Percentiles rank a stretch among this genome's conserved stretches.
phyloP scores from a whole-genome alignment of 331 rosid species.

The Prunus yedoensis region DNA sequence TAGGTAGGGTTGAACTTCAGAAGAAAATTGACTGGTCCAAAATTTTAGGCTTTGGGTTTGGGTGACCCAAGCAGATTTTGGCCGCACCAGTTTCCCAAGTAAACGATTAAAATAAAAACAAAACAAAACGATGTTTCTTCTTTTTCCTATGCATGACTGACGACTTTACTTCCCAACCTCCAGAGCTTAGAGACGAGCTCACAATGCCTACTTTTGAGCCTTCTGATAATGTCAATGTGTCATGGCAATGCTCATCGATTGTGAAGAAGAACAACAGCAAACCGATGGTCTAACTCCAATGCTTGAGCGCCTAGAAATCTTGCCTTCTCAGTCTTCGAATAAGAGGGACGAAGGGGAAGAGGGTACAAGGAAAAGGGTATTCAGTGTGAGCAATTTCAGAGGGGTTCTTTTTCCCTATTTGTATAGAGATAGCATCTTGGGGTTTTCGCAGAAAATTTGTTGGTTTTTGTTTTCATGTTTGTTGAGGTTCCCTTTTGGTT shows the following conservation, averaged over 20 bases:
- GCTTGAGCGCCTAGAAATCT: background rate
- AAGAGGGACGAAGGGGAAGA: background rate
- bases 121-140: background rate
- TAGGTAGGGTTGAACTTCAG: background rate
- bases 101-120: no score
- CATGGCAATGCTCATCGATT: background rate
- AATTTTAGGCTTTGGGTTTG: background rate
- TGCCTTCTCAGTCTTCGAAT: background rate
- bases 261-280: background rate
- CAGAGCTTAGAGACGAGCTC: background rate
- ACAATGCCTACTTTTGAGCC: background rate
- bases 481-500: background rate
- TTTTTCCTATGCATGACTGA: background rate
- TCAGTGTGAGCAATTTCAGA: background rate
- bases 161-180: background rate
- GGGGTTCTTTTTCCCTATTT: conserved; percentile 6
- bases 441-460: background rate
- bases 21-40: background rate
- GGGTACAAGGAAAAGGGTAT: background rate
- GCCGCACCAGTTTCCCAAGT: background rate
- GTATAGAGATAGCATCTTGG: conserved; percentile 7
- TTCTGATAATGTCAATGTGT: background rate
- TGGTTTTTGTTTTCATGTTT: background rate
- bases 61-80: background rate
- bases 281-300: background rate